Evolutionary conservation across 2,329 filamentous ascomycete species (phyloP), one percentile per base, ranked within the genome.

Genomic region (Fusarium sp.): DNA sequence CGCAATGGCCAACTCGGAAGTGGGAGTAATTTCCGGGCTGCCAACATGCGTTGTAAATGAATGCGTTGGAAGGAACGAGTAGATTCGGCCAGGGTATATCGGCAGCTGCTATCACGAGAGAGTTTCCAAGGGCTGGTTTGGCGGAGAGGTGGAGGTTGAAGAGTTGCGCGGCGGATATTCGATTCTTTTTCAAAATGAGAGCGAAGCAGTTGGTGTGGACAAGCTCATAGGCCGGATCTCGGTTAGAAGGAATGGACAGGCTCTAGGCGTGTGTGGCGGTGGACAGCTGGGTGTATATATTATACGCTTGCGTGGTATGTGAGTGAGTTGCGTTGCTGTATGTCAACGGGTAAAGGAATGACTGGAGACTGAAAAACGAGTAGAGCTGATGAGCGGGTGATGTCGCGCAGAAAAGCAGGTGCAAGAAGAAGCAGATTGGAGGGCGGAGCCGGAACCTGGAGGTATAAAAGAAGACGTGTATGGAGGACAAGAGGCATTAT

Each of bases 391-490:
- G 66, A 66, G 68, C 66, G 61, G 66, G 65, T 68, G 64, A 74
- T 64, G 65, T 73, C 65, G 69, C 68, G 68, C 66, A 68, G 42
- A 64, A 72, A 72, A 72, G 62, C 65, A 68, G 62, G 64, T 72
- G 67, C 62, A 70, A 65, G 65, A 75, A 65, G 73, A 63, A 64
- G 61, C 61, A 70, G 49, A 56, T 66, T 57, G 65, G 73, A 65
- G 66, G 71, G 70, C 70, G 74, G 71, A 70, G 72, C 65, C 59
- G 74, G 73, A 75, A 73, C 74, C 74, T 74, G 62, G 74, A 71
- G 68, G 74, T 76, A 76, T 76, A 76, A 76, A 67, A 76, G 74
- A 67, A 72, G 65, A 71, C 61, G 69, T 71, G 73, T 75, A 74
- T 70, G 58, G 67, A 64, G 70, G 58, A 61, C 51, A 64, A 65